Evolutionary conservation across 2,329 filamentous ascomycete species (phyloP).

Genomic region (Stenocarpella maydis): DNA sequence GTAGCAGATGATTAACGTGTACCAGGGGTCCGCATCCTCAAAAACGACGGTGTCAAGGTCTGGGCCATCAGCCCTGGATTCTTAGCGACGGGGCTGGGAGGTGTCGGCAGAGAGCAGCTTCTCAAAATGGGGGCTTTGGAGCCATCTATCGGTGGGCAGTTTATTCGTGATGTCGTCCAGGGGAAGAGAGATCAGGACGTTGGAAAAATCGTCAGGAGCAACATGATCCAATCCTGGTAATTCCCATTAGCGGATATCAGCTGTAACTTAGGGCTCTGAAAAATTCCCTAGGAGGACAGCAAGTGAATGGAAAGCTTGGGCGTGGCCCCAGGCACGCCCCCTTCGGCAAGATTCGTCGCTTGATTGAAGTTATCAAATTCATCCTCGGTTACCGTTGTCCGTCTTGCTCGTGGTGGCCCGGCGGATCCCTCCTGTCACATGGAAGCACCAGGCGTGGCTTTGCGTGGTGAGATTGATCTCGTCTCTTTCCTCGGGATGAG

Average conservation of each 20-base stretch:
- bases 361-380: too few species aligned
- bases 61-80: conserved; percentile 39
- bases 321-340: too few species aligned
- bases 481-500: neutral
- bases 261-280: neutral
- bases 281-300: too few species aligned
- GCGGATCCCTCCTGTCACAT: too few species aligned
- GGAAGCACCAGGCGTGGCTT: too few species aligned
- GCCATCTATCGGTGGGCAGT: conserved; percentile 46
- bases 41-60: conserved; percentile 53
- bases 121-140: conserved; percentile 48
- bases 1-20: too few species aligned
- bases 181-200: conserved; percentile 30
- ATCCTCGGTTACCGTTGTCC: too few species aligned
- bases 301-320: too few species aligned
- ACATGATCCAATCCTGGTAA: conserved; percentile 27
- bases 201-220: conserved; percentile 26
- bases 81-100: conserved; percentile 26
- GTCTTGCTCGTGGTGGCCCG: too few species aligned
- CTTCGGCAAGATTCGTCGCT: too few species aligned
- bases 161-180: conserved; percentile 47
- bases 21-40: conserved; percentile 43
- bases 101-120: conserved; percentile 42
- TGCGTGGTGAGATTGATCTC: neutral
- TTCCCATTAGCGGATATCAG: too few species aligned